A percentile compares a stretch with the other conserved stretches of the same genome.
Evolutionary conservation across 2,329 filamentous ascomycete species (phyloP).

Genomic region (Hirsutella minnesotensis): DNA sequence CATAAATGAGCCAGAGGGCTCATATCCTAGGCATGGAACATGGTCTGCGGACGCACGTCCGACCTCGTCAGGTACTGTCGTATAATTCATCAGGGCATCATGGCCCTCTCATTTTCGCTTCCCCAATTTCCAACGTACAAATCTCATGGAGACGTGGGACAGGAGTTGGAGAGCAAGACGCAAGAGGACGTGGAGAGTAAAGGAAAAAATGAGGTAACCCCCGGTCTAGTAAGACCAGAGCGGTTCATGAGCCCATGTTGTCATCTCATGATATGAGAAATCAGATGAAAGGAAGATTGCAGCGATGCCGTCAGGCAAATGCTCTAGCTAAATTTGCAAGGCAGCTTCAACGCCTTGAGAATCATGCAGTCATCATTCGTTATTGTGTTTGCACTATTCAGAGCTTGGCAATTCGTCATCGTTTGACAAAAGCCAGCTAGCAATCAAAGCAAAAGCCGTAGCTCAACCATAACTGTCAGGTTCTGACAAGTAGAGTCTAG

Average conservation of each 20-base stretch:
- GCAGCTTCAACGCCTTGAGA: background rate
- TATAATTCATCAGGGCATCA: background rate
- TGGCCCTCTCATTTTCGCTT: background rate
- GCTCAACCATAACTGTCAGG: too few species aligned
- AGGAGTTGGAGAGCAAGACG: too few species aligned
- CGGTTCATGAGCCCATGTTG: too few species aligned
- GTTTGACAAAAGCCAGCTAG: too few species aligned
- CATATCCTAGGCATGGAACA: background rate
- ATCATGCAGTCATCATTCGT: conserved; percentile 5
- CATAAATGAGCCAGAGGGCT: background rate
- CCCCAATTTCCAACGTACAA: too few species aligned
- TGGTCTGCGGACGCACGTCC: too few species aligned
- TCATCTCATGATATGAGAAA: too few species aligned
- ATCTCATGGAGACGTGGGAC: too few species aligned
- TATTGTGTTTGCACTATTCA: background rate
- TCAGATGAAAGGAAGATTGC: background rate
- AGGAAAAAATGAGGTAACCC: background rate
- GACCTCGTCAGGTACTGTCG: background rate
- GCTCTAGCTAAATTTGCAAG: background rate
- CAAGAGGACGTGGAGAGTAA: background rate
- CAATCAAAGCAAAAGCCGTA: too few species aligned
- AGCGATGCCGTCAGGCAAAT: background rate
- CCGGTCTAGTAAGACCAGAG: too few species aligned
- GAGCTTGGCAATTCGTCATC: too few species aligned
- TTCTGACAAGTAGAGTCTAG: background rate